Evolutionary conservation across 768 basidiomycete species (phyloP).

Genomic region (Floccularia luteovirens): DNA sequence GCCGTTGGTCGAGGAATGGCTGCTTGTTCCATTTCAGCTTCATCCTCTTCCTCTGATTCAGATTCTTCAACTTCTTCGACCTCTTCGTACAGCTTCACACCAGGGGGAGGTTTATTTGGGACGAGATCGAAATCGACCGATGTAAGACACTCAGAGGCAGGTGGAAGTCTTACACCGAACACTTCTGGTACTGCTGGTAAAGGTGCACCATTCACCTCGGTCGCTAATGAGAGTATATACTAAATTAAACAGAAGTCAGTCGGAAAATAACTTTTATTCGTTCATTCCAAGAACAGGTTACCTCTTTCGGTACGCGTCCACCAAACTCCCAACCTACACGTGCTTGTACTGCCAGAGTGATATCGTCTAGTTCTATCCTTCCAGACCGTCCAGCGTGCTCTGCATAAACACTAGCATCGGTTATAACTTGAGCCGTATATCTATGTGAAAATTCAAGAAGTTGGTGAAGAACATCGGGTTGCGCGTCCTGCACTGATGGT

Average conservation of each 20-base stretch:
- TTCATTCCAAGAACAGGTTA: no score
- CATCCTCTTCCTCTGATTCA: conserved; percentile 56
- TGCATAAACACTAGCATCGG: conserved; percentile 81
- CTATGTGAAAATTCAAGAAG: conserved; percentile 82
- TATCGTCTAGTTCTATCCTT: conserved; percentile 80
- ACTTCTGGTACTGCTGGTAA: conserved; percentile 83
- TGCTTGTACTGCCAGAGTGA: conserved; percentile 76
- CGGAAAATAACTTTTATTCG: no score
- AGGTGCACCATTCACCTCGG: conserved; percentile 75
- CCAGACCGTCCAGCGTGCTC: conserved; percentile 77
- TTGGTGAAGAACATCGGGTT: conserved; percentile 82
- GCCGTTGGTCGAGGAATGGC: conserved; percentile 30
- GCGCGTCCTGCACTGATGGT: conserved; percentile 78
- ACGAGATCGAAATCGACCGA: conserved; percentile 82
- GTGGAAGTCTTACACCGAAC: conserved; percentile 80
- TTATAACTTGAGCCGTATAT: conserved; percentile 76
- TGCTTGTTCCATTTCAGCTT: conserved; percentile 66
- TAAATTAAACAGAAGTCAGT: conserved; percentile 20
- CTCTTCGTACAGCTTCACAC: conserved; percentile 69
- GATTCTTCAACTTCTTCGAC: conserved; percentile 78
- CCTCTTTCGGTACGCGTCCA: conserved; percentile 85
- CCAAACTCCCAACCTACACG: conserved; percentile 92
- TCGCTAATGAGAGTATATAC: conserved; percentile 75
- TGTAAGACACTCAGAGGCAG: conserved; percentile 61
- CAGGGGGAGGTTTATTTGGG: conserved; percentile 79